phyloP scores from a whole-genome alignment of 768 basidiomycete genomes.

The Psilocybe sp. region DNA sequence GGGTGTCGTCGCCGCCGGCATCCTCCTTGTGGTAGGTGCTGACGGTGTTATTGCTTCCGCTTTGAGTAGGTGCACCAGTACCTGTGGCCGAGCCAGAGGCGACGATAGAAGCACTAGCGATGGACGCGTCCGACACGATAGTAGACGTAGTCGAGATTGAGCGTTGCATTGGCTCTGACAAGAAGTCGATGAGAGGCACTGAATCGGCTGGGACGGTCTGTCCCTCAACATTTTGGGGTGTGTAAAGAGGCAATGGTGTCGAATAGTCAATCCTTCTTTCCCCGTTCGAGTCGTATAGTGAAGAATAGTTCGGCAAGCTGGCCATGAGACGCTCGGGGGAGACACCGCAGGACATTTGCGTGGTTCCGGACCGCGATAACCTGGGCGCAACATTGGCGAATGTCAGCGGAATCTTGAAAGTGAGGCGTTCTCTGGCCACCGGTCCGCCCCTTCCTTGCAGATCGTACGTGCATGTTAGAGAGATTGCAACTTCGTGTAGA shows the following conservation, averaged over 20 bases:
- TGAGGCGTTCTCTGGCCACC: constrained; percentile 30
- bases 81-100: too few species aligned
- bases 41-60: too few species aligned
- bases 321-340: constrained; percentile 14
- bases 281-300: constrained; percentile 73
- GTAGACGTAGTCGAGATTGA: too few species aligned
- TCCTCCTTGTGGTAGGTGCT: too few species aligned
- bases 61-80: too few species aligned
- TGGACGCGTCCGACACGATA: too few species aligned
- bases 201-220: too few species aligned
- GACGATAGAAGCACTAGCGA: too few species aligned
- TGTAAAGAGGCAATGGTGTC: constrained; percentile 63
- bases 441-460: constrained; percentile 27
- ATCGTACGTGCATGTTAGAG: constrained; percentile 57
- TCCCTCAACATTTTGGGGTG: constrained; percentile 25
- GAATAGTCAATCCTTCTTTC: constrained; percentile 69
- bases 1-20: too few species aligned
- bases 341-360: constrained; percentile 11
- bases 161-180: too few species aligned
- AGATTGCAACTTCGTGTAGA: constrained; percentile 49
- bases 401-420: constrained; percentile 47
- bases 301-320: constrained; percentile 71
- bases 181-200: too few species aligned
- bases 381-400: constrained; percentile 43
- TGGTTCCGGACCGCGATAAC: constrained; percentile 1